Evolutionary conservation across 2,329 filamentous ascomycete genomes (phyloP).

Genomic region (Furcasterigmium sp.): DNA sequence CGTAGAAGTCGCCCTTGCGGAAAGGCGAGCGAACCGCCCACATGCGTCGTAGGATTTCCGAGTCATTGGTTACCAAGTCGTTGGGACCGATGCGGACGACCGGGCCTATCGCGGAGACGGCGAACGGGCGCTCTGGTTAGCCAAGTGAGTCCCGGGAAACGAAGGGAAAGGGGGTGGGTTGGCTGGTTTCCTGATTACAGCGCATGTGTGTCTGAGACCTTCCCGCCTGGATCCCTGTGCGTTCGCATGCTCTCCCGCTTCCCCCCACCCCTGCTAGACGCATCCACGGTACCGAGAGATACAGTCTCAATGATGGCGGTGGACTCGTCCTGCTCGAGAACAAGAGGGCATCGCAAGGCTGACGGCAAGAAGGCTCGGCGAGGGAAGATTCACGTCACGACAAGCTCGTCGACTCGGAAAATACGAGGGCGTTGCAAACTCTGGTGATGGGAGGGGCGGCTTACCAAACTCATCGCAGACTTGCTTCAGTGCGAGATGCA

Average conservation of each 20-base stretch:
- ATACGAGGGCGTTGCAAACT: too few relatives aligned
- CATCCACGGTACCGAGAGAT: too few relatives aligned
- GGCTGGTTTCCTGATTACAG: conserved; percentile 1
- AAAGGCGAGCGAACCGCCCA: conserved; percentile 25
- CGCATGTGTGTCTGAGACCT: conserved; percentile 12
- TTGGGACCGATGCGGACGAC: conserved; percentile 29
- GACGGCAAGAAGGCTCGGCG: too few relatives aligned
- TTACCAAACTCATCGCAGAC: conserved; percentile 12
- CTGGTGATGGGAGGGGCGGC: conserved; percentile 1
- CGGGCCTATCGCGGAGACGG: conserved; percentile 15
- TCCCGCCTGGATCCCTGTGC: conserved; percentile 1
- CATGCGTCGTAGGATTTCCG: conserved; percentile 26
- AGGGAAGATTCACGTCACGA: too few relatives aligned
- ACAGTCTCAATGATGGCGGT: too few relatives aligned
- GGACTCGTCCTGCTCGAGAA: too few relatives aligned
- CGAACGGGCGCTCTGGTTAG: too few relatives aligned
- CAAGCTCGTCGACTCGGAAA: too few relatives aligned
- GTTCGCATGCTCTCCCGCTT: neutral
- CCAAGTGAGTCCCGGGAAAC: too few relatives aligned
- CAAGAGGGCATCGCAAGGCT: too few relatives aligned
- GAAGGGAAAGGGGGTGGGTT: neutral
- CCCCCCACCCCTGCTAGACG: neutral
- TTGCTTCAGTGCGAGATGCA: conserved; percentile 14
- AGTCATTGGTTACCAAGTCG: conserved; percentile 26
- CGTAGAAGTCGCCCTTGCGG: conserved; percentile 27